Evolutionary conservation across 2,329 filamentous ascomycete genomes (phyloP).

Genomic region (Bipolaris cookei): DNA sequence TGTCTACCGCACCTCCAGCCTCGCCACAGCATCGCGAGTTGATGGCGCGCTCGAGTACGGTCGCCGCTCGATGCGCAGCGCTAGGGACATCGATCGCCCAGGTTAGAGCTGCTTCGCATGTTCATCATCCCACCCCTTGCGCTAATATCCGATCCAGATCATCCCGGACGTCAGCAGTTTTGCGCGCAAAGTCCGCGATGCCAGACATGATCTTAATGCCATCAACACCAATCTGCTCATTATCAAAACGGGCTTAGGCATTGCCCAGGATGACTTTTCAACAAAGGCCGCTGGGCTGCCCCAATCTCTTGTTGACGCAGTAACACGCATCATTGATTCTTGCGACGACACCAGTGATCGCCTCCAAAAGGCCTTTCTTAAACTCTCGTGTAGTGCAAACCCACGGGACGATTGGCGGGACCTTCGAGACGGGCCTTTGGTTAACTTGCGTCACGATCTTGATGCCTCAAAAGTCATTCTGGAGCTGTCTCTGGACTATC

Average conservation of each 20-base stretch:
- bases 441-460: slow-evolving; percentile 32
- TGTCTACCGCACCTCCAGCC: slow-evolving; percentile 3
- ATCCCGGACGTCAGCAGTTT: slow-evolving; percentile 40
- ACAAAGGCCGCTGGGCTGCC: slow-evolving; percentile 26
- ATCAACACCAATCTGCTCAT: slow-evolving; percentile 43
- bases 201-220: slow-evolving; percentile 41
- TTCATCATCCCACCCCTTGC: slow-evolving; percentile 9
- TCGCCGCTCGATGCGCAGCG: slow-evolving; percentile 44
- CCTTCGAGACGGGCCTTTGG: slow-evolving; percentile 26
- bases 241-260: slow-evolving; percentile 40
- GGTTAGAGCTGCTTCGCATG: slow-evolving; percentile 24
- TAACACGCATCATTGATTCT: slow-evolving; percentile 39
- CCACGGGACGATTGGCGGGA: slow-evolving; percentile 32
- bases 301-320: slow-evolving; percentile 31
- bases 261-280: slow-evolving; percentile 44
- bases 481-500: slow-evolving; percentile 40
- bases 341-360: slow-evolving; percentile 36
- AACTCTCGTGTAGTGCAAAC: slow-evolving; percentile 32
- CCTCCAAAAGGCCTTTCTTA: slow-evolving; percentile 39
- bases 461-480: slow-evolving; percentile 36
- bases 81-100: slow-evolving; percentile 40
- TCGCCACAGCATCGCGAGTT: slow-evolving; percentile 7
- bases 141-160: slow-evolving; percentile 30
- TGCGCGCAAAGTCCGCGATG: slow-evolving; percentile 41
- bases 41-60: slow-evolving; percentile 38